Evolutionary conservation across 2,329 filamentous ascomycete species (phyloP), one percentile per base, ranked within the genome.

Genomic region (Fusarium albidum): DNA sequence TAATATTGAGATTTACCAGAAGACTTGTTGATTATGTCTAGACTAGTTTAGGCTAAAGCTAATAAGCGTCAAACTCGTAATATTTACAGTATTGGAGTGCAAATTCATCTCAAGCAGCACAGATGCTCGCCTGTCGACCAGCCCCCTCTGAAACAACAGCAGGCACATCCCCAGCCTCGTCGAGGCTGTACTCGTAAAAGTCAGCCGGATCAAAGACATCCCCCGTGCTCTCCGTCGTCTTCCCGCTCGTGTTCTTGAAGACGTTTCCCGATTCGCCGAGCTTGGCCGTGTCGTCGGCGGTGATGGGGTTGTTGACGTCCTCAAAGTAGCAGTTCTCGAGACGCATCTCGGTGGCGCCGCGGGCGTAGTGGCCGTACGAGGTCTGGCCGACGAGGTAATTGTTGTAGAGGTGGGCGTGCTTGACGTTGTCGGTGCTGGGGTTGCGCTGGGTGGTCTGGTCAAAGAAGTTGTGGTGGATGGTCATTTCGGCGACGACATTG

Each of bases 311-410:
- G 33, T 59, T 52, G 42, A 55, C 52, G n/a, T 61, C 45, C 14
- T 64, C 54, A 21, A 68, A 68, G 55, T 58, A 66, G 49, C 57
- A 59, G 53, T 68, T 67, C 54, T 68, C 65, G n/a, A 68, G 55
- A 28, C 59, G 56, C 51, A 60, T 60, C 42, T 63, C 53, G 8
- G 64, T 67, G 28, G 34, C 49, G 10, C 64, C 65, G 9, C 64
- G 61, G 10, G 61, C 55, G 43, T 67, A 67, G 59, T 67, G 63
- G 9, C 65, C 64, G 43, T 67, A 66, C 3, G 57, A 63, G 9
- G 57, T 65, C 35, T 56, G 47, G 6, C 61, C 61, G 46, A 59
- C 43, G 14, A 67, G 55, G 41, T 66, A 65, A 51, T 68, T 68
- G 51, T 68, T 68, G 63, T 68, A 68, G n/a, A 68, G 41, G 38